Base-by-base conservation (phyloP, 495 filamentous ascomycete genomes). In the Aspergillus sclerotioniger region DNA sequence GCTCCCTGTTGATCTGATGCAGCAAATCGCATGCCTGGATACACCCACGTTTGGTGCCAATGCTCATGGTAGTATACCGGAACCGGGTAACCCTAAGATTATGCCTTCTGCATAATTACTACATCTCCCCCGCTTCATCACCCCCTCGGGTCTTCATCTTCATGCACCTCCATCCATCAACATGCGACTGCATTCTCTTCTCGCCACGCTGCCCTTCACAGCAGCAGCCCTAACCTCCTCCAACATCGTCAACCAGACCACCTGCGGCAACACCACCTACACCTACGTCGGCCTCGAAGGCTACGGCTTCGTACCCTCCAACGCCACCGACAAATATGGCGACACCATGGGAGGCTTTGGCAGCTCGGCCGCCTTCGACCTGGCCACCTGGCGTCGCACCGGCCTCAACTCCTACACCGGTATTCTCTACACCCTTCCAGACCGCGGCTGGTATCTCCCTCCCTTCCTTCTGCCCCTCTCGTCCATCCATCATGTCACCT, bases 261-360 rank as follows among this genome's bases (percentile, higher is more conserved):
- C 76, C 35, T 92, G 90, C 66, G 83, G 82, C 57, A 84, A 85
- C 33, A 76, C 84, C 60, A 73, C 69, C 0, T 92, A 88, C 67
- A 75, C 79, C 12, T 91, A 91, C 69, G 72, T 87, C 55, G 77
- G 83, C 45, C 81, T 92, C 4, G 87, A 84, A 12, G 90, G 90
- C 17, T 92, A 85, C 61, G 88, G 90, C 4, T 82, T 77, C 57
- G 64, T 92, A 28, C 66, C 82, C 3, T 76, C 76, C 12, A 78
- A 88, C 58, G 81, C 80, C 15, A 68, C 75, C 6, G 90, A 92
- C 73, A 84, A 90, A 65, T 87, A 81, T 59, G 86, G 86, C 9
- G 89, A 94, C 67, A 92, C 88, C 0, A 63, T 92, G 7, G 86
- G 83, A 46, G 85, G 87, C 13, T 73, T 88, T 21, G 90, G 89